These are phyloP conservation scores for Neonectria neomacrospora DNA, from an alignment of 2,329 filamentous ascomycete genomes.

Conservation along the genomic window DNA sequence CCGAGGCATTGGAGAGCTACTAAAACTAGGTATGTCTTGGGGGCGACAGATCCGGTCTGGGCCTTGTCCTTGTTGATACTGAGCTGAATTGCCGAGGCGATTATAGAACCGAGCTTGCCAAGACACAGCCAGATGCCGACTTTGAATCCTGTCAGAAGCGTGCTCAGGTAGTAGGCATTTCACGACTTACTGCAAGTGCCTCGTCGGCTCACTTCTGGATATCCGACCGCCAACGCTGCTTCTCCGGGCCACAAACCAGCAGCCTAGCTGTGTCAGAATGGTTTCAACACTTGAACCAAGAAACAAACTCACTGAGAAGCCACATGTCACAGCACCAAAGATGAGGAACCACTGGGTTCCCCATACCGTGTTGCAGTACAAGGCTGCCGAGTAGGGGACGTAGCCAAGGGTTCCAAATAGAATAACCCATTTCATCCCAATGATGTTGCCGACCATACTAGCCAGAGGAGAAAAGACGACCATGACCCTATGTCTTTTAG, in stretches of 20 bases:
- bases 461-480: background rate
- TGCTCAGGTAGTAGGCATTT: too few species aligned
- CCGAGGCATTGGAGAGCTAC: constrained; percentile 31
- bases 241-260: background rate
- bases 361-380: background rate
- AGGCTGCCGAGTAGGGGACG: constrained; percentile 7
- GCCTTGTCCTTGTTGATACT: background rate
- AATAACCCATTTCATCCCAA: constrained; percentile 9
- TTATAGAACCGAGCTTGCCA: background rate
- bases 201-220: background rate
- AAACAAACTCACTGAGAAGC: background rate
- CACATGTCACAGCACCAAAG: background rate
- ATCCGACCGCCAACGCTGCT: background rate
- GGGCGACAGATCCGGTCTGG: background rate
- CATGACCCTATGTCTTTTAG: background rate
- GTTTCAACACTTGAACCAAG: background rate
- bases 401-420: constrained; percentile 12
- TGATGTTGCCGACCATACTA: constrained; percentile 9
- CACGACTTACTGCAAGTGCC: background rate
- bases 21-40: background rate
- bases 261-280: background rate
- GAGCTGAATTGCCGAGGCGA: background rate
- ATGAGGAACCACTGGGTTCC: background rate
- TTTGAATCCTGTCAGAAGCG: too few species aligned
- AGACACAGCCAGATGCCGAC: background rate